Evolutionary conservation across 352 stramenopile genomes (phyloP), one percentile per base, ranked within the genome.

Genomic region (Phytopythium oedochilum): DNA sequence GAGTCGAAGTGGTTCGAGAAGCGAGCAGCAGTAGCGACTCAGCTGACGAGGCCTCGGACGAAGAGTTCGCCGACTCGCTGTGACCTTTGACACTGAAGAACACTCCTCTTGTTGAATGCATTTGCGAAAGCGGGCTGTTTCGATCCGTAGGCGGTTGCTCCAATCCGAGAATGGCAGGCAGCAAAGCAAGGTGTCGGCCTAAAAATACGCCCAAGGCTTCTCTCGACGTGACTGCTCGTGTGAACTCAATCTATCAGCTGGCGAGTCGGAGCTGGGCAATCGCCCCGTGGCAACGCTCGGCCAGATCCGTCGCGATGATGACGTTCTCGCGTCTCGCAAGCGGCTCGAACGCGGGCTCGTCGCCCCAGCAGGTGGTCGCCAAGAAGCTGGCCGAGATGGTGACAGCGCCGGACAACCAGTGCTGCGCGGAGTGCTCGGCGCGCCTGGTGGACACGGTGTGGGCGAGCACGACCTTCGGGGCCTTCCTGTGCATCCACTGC

Each of bases 401-500:
- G 62, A 70, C 84, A n/a, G 62, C 57, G 32, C 43, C 63, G 0
- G 77, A 89, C 56, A 92, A 94, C 50, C 70, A 89, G 44, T 60
- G 63, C 55, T 96, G 88, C 50, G 88, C 83, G 8, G 88, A 96
- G 67, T 96, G 86, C 64, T 66, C 63, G 17, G 66, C 66, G 14
- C 66, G 74, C 14, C 64, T 89, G n/a, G 79, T 60, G 40, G 79
- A 91, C 52, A 88, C 94, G 17, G 89, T 98, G 57, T 98, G 96
- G 96, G 93, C 90, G 34, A 97, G 86, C 46, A 83, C 96, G 22
- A 98, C 97, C 28, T 64, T 98, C 22, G 94, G 96, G 5, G 83
- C 96, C 7, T 86, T 98, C 49, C 63, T 99, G 32, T 99, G 96
- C 59, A 97, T 98, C 67, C 74, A 98, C 64, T 99, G 96, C 60